phyloP scores from a whole-genome alignment of 306 rosid genomes.

The Cercis canadensis region DNA sequence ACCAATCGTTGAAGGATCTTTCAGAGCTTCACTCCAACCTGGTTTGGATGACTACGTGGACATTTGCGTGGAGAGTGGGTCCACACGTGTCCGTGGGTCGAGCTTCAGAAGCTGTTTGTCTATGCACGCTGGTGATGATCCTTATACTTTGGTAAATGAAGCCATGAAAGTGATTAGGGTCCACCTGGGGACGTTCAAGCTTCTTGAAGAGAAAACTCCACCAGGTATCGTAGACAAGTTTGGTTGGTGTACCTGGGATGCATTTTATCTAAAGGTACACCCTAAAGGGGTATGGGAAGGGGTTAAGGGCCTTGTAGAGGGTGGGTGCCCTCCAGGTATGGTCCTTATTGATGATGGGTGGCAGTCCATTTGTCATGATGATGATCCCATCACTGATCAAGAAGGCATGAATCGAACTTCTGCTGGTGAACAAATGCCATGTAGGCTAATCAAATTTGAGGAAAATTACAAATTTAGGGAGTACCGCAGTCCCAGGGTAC shows the following conservation, averaged over 20 bases:
- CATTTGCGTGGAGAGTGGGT: slow-evolving; percentile 73
- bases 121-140: slow-evolving; percentile 63
- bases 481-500: slow-evolving; percentile 7
- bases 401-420: slow-evolving; percentile 44
- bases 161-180: slow-evolving; percentile 49
- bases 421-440: slow-evolving; percentile 70
- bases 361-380: slow-evolving; percentile 64
- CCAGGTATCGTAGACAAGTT: slow-evolving; percentile 67
- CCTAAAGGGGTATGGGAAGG: slow-evolving; percentile 63
- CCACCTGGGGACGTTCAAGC: slow-evolving; percentile 65
- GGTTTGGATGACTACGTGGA: slow-evolving; percentile 45
- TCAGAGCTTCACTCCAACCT: slow-evolving; percentile 59
- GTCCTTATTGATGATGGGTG: slow-evolving; percentile 77
- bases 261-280: slow-evolving; percentile 70
- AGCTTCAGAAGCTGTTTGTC: slow-evolving; percentile 55
- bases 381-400: slow-evolving; percentile 35
- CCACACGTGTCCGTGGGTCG: slow-evolving; percentile 50
- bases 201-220: slow-evolving; percentile 61
- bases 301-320: slow-evolving; percentile 55
- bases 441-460: slow-evolving; percentile 54
- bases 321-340: slow-evolving; percentile 73
- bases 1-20: slow-evolving; percentile 66
- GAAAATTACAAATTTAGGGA: slow-evolving; percentile 64
- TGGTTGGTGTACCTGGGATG: slow-evolving; percentile 93
- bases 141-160: slow-evolving; percentile 51